Percentiles rank a stretch among this genome's conserved stretches.
Conservation (phyloP, 371 early-diverging fungal genomes). For the Lichtheimia ornata region DNA sequence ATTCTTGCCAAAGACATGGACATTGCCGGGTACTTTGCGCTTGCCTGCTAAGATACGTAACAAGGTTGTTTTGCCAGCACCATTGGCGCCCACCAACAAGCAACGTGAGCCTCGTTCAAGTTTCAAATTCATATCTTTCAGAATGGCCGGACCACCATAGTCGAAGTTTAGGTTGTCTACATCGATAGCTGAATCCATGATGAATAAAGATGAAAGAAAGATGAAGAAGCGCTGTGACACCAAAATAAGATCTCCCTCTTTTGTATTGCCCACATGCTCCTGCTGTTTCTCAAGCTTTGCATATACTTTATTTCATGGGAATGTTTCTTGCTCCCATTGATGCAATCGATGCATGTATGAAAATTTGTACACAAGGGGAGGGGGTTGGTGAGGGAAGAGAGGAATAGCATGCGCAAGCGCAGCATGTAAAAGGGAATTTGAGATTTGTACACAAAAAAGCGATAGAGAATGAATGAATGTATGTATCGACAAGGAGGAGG, state of each 20-base stretch:
- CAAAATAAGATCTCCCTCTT: no score
- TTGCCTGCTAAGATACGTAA: constrained; percentile 71
- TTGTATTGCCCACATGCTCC: no score
- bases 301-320: no score
- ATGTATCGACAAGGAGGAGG: background rate
- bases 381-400: background rate
- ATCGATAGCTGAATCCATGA: constrained; percentile 17
- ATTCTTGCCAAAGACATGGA: constrained; percentile 60
- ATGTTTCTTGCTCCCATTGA: no score
- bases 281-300: no score
- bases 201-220: no score
- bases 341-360: no score
- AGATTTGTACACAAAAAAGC: background rate
- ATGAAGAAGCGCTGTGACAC: no score
- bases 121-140: constrained; percentile 53
- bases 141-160: constrained; percentile 64
- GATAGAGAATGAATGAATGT: background rate
- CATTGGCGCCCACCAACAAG: constrained; percentile 66
- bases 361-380: background rate
- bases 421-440: background rate
- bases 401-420: background rate
- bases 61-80: constrained; percentile 71
- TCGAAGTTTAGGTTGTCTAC: constrained; percentile 53
- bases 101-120: constrained; percentile 61
- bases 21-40: constrained; percentile 60